Conservation (phyloP, 1,284 basidiomycete species). For the Violaceomyces palustris region DNA sequence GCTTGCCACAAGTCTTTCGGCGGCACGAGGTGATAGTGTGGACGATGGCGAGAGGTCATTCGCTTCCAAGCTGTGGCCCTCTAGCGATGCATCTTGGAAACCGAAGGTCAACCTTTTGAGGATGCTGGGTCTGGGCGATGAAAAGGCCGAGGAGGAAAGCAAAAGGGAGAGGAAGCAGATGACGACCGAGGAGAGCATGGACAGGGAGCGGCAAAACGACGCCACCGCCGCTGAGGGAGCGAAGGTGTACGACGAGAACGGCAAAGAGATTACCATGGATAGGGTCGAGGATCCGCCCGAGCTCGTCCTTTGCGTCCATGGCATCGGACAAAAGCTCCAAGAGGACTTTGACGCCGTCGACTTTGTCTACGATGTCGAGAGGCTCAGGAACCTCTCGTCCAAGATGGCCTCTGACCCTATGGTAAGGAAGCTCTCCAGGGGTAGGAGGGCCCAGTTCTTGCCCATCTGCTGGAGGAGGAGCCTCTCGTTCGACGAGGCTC, state of each 20-base stretch:
- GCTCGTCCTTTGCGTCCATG: slow-evolving; percentile 42
- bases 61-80: slow-evolving; percentile 23
- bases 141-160: slow-evolving; percentile 28
- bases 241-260: neutral
- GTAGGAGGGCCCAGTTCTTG: slow-evolving; percentile 57
- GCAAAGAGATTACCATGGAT: slow-evolving; percentile 4
- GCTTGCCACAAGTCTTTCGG: too few relatives aligned
- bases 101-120: slow-evolving; percentile 22
- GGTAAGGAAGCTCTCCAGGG: slow-evolving; percentile 22
- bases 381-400: slow-evolving; percentile 26
- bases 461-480: slow-evolving; percentile 61
- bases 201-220: slow-evolving; percentile 8
- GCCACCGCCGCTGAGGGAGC: slow-evolving; percentile 1
- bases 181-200: slow-evolving; percentile 29
- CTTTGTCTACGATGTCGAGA: slow-evolving; percentile 46
- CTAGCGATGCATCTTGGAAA: slow-evolving; percentile 21
- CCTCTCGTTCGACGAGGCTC: slow-evolving; percentile 47
- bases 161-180: slow-evolving; percentile 32
- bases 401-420: slow-evolving; percentile 26
- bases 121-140: slow-evolving; percentile 26
- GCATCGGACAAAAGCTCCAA: slow-evolving; percentile 44
- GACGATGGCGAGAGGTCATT: slow-evolving; percentile 20
- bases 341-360: slow-evolving; percentile 40
- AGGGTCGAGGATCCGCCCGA: slow-evolving; percentile 37
- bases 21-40: slow-evolving; percentile 9